Evolutionary conservation across 495 filamentous ascomycete genomes (phyloP).

Genomic region (Hypoxylon perforatum): DNA sequence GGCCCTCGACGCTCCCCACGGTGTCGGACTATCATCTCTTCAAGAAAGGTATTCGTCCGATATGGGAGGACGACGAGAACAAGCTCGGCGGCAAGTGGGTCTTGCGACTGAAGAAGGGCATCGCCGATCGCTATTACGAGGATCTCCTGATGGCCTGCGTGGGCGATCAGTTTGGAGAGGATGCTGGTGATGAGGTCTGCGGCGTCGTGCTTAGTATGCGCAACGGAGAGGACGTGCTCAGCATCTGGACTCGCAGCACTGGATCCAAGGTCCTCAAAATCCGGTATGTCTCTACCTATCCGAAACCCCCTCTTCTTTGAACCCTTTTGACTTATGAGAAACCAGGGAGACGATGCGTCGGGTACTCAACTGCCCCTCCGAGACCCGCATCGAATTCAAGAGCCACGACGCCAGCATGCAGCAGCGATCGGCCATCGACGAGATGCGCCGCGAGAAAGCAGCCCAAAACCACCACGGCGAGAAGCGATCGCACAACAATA

Average conservation of each 20-base stretch:
- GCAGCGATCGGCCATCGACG: conserved; percentile 82
- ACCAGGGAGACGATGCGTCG: conserved; percentile 91
- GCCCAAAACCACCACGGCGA: conserved; percentile 58
- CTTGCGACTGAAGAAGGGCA: conserved; percentile 93
- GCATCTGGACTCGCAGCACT: conserved; percentile 94
- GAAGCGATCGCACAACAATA: conserved; percentile 52
- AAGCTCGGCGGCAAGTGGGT: conserved; percentile 98
- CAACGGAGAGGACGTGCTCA: conserved; percentile 95
- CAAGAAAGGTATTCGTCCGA: conserved; percentile 94
- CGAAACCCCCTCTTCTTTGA: background rate
- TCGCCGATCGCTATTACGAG: conserved; percentile 97
- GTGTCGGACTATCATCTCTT: conserved; percentile 99
- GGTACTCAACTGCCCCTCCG: conserved; percentile 81
- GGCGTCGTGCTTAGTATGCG: conserved; percentile 93
- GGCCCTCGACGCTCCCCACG: conserved; percentile 85
- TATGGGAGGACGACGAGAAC: conserved; percentile 99
- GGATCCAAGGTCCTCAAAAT: conserved; percentile 96
- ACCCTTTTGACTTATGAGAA: conserved; percentile 19
- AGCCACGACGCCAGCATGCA: conserved; percentile 87
- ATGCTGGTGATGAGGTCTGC: conserved; percentile 94
- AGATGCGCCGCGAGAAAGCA: conserved; percentile 81
- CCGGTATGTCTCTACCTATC: conserved; percentile 66
- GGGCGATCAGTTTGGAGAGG: conserved; percentile 95
- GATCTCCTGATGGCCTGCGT: conserved; percentile 90
- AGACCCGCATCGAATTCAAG: conserved; percentile 94